Evolutionary conservation across 768 basidiomycete species (phyloP).

Genomic region (Cystofilobasidium capitatum): DNA sequence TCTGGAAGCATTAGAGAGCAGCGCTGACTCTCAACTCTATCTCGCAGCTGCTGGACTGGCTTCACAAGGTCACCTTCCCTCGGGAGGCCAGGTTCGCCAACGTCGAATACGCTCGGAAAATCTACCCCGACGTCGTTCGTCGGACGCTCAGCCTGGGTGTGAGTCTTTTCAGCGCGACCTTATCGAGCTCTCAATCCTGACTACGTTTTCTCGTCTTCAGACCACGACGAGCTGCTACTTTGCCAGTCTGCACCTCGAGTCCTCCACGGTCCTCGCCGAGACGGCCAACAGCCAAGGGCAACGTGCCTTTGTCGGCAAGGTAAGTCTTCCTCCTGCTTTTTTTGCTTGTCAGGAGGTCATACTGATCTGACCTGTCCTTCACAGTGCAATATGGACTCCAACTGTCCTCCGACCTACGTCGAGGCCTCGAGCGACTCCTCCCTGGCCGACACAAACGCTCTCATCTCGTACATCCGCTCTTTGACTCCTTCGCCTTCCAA

Average conservation of each 20-base stretch:
- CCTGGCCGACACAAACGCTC: slow-evolving; percentile 50
- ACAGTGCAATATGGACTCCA: slow-evolving; percentile 79
- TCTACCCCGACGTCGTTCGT: slow-evolving; percentile 63
- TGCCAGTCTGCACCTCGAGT: slow-evolving; percentile 66
- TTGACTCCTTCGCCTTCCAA: slow-evolving; percentile 36
- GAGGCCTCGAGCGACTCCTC: slow-evolving; percentile 56
- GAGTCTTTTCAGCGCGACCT: slow-evolving; percentile 35
- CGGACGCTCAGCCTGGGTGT: slow-evolving; percentile 67
- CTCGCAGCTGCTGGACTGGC: slow-evolving; percentile 74
- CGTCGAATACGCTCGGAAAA: slow-evolving; percentile 54
- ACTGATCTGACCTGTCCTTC: not conserved
- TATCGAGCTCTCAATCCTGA: not conserved
- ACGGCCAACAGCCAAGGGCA: slow-evolving; percentile 63
- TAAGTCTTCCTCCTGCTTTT: slow-evolving; percentile 39
- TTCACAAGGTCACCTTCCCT: slow-evolving; percentile 74
- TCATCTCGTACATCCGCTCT: slow-evolving; percentile 61
- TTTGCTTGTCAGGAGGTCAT: not conserved
- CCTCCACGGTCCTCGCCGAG: slow-evolving; percentile 71
- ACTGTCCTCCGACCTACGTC: slow-evolving; percentile 58
- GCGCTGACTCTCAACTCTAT: not conserved
- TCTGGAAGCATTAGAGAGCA: not conserved
- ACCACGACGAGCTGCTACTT: slow-evolving; percentile 73
- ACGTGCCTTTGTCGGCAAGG: slow-evolving; percentile 67
- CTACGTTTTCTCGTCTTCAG: slow-evolving; percentile 40
- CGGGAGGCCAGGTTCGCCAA: slow-evolving; percentile 69